Conservation (phyloP, 306 rosid genomes). For the Fagus sylvatica region DNA sequence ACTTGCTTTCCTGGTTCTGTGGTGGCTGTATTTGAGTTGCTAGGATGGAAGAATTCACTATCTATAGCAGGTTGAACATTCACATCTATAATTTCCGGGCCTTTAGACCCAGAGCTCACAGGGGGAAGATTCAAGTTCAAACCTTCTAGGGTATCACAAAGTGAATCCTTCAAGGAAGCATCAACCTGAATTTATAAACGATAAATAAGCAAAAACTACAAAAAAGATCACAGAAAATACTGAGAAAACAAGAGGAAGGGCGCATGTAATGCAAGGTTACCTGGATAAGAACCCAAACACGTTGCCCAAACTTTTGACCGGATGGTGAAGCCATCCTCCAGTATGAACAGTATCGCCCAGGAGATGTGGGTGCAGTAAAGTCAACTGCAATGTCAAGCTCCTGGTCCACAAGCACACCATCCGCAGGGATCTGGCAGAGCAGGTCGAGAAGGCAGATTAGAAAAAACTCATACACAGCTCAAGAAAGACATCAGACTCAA, state of each 20-base stretch:
- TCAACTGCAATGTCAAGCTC: slow-evolving; percentile 86
- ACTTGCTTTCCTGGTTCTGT: slow-evolving; percentile 35
- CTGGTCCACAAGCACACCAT: slow-evolving; percentile 49
- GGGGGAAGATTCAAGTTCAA: slow-evolving; percentile 69
- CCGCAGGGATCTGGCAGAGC: slow-evolving; percentile 50
- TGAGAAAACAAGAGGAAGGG: background rate
- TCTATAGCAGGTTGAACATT: slow-evolving; percentile 43
- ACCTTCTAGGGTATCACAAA: slow-evolving; percentile 42
- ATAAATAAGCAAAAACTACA: background rate
- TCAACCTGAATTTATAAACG: slow-evolving; percentile 59
- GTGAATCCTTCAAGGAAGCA: slow-evolving; percentile 47
- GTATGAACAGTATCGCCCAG: slow-evolving; percentile 79
- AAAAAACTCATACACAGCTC: background rate
- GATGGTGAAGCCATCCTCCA: slow-evolving; percentile 81
- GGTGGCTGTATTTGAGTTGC: slow-evolving; percentile 19
- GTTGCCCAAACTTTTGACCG: slow-evolving; percentile 84
- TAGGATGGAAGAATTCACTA: slow-evolving; percentile 31
- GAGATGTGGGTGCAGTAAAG: slow-evolving; percentile 62
- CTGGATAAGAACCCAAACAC: slow-evolving; percentile 89
- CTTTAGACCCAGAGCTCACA: slow-evolving; percentile 23
- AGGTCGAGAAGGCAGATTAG: slow-evolving; percentile 5
- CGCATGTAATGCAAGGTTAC: slow-evolving; percentile 32
- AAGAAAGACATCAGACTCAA: background rate
- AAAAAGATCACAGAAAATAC: background rate
- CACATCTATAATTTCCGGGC: slow-evolving; percentile 43